phyloP scores from a whole-genome alignment of 2,329 filamentous ascomycete species.

The Diplodia scrobiculata region DNA sequence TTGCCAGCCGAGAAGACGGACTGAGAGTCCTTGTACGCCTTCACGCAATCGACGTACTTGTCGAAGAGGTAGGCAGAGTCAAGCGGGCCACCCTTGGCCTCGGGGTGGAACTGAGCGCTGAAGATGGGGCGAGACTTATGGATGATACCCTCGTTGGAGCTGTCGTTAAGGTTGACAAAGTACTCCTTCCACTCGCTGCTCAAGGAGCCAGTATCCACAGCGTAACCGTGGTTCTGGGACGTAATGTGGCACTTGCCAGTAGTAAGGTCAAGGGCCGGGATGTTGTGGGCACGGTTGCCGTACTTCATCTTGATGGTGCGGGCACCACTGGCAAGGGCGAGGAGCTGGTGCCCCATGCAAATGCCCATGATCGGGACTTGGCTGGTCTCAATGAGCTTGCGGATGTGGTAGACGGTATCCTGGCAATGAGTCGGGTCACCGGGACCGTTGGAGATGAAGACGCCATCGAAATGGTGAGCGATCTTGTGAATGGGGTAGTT shows the following conservation, averaged over 20 bases:
- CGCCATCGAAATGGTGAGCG: conserved; percentile 93
- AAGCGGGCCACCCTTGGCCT: conserved; percentile 95
- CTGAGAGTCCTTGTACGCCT: conserved; percentile 84
- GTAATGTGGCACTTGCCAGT: conserved; percentile 99
- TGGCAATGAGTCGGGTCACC: conserved; percentile 98
- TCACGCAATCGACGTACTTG: conserved; percentile 88
- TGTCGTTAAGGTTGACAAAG: conserved; percentile 97
- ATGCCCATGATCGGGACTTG: conserved; percentile 96
- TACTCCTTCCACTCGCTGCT: conserved; percentile 92
- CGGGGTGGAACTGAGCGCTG: conserved; percentile 97
- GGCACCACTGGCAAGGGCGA: conserved; percentile 85
- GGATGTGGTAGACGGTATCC: conserved; percentile 88
- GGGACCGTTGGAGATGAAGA: conserved; percentile 98
- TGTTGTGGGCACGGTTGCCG: conserved; percentile 98
- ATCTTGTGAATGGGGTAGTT: conserved; percentile 99
- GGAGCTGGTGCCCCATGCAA: conserved; percentile 93
- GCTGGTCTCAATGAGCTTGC: conserved; percentile 85
- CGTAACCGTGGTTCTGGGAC: conserved; percentile 97
- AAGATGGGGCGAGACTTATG: conserved; percentile 96
- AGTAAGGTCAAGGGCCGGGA: conserved; percentile 88
- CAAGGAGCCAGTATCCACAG: conserved; percentile 82
- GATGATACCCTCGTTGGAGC: conserved; percentile 96
- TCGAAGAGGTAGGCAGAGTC: conserved; percentile 97
- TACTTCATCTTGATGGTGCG: conserved; percentile 98
- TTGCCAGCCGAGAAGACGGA: conserved; percentile 68